A percentile compares a stretch with the other conserved stretches of the same genome.
Conservation (phyloP, 495 filamentous ascomycete species). For the Xylona heveae region DNA sequence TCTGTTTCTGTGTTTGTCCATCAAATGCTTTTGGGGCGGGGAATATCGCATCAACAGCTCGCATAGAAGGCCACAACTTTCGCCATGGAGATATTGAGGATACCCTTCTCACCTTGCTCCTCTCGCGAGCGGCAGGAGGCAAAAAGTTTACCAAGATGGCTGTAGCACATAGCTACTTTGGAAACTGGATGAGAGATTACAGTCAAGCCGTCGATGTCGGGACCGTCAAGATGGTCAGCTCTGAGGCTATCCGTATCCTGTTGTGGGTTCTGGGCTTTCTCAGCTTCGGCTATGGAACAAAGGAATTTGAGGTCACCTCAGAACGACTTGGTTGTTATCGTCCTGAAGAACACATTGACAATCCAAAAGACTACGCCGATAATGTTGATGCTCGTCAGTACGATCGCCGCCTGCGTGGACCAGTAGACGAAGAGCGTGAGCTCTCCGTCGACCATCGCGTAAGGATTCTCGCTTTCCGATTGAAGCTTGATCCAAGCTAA, state of each 20-base stretch:
- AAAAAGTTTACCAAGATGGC: slow-evolving; percentile 77
- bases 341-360: slow-evolving; percentile 78
- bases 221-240: slow-evolving; percentile 62
- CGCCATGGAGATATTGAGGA: slow-evolving; percentile 95
- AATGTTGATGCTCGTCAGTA: slow-evolving; percentile 70
- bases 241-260: slow-evolving; percentile 72
- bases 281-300: slow-evolving; percentile 66
- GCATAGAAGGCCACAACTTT: slow-evolving; percentile 72
- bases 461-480: slow-evolving; percentile 20
- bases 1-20: slow-evolving; percentile 37
- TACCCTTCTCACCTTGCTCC: slow-evolving; percentile 49
- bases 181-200: slow-evolving; percentile 45
- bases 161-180: slow-evolving; percentile 67
- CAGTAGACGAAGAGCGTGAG: slow-evolving; percentile 58
- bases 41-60: slow-evolving; percentile 56
- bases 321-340: slow-evolving; percentile 77
- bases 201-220: slow-evolving; percentile 66
- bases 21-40: slow-evolving; percentile 70
- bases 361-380: slow-evolving; percentile 64
- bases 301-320: slow-evolving; percentile 77
- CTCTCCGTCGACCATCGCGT: slow-evolving; percentile 51
- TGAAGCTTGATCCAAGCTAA: background rate
- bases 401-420: slow-evolving; percentile 56
- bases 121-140: slow-evolving; percentile 56
- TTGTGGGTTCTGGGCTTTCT: slow-evolving; percentile 42